Evolutionary conservation across 2,329 filamentous ascomycete species (phyloP).

Genomic region (Colletotrichum kahawae): DNA sequence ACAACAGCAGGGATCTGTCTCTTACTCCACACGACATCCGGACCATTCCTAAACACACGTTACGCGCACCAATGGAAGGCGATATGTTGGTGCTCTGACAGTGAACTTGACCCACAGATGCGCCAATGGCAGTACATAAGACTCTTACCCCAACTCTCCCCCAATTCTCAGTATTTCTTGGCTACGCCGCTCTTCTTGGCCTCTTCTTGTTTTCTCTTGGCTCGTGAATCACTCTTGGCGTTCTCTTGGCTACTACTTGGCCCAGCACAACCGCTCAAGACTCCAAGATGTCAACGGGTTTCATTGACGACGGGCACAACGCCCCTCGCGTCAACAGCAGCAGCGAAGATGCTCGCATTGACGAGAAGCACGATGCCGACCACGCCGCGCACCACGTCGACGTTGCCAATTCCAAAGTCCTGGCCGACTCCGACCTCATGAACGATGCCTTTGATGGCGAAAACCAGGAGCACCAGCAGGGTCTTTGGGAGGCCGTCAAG

Average conservation of each 20-base stretch:
- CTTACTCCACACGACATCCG: background rate
- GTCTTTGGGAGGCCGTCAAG: constrained; percentile 40
- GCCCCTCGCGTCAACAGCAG: background rate
- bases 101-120: background rate
- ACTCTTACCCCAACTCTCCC: background rate
- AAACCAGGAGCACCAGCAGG: constrained; percentile 46
- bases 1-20: background rate
- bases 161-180: background rate
- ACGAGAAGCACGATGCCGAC: constrained; percentile 16
- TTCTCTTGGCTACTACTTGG: background rate
- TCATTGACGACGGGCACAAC: constrained; percentile 9
- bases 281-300: constrained; percentile 17
- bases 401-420: constrained; percentile 36
- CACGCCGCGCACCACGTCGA: constrained; percentile 24
- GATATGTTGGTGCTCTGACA: background rate
- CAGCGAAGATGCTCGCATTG: background rate
- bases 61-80: background rate
- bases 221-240: background rate
- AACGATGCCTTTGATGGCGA: constrained; percentile 46
- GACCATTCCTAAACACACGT: background rate
- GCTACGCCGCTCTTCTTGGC: background rate
- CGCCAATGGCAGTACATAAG: background rate
- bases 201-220: background rate
- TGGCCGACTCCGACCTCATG: constrained; percentile 41
- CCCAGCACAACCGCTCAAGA: background rate